Percentiles rank a stretch among this genome's conserved stretches.
phyloP scores from a whole-genome alignment of 1,284 basidiomycete species.

The Rhodotorula sp. region DNA sequence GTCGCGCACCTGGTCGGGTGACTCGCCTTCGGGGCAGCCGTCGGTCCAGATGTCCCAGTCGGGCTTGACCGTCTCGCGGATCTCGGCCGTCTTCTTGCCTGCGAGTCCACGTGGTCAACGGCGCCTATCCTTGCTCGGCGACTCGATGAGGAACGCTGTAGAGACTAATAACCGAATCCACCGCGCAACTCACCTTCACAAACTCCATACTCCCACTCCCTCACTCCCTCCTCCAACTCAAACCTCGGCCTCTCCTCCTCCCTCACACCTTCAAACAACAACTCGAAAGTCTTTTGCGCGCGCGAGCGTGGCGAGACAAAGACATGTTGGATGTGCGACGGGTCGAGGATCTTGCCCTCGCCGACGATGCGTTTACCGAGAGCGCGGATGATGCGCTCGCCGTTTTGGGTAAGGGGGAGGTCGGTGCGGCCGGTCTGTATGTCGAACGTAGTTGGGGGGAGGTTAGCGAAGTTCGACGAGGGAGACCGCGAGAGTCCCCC shows the following conservation, averaged over 20 bases:
- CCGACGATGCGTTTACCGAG: conserved; percentile 70
- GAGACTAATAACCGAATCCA: no score
- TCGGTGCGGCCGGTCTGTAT: conserved; percentile 78
- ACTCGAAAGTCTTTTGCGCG: conserved; percentile 78
- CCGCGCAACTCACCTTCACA: conserved; percentile 84
- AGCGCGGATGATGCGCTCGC: conserved; percentile 68
- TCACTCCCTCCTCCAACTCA: conserved; percentile 62
- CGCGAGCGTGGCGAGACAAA: conserved; percentile 79
- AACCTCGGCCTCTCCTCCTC: conserved; percentile 51
- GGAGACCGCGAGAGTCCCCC: not conserved
- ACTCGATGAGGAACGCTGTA: no score
- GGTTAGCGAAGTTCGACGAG: not conserved
- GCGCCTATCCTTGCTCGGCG: no score
- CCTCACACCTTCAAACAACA: conserved; percentile 62
- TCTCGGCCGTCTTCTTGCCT: conserved; percentile 32
- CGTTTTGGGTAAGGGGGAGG: conserved; percentile 78
- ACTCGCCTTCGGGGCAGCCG: conserved; percentile 81
- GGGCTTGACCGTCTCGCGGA: conserved; percentile 33
- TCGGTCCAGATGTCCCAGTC: conserved; percentile 42
- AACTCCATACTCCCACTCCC: conserved; percentile 86
- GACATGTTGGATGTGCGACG: conserved; percentile 70
- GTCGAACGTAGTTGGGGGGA: no score
- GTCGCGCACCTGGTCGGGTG: conserved; percentile 69
- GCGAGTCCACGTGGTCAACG: not conserved
- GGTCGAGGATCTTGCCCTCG: conserved; percentile 72